Evolutionary conservation across 495 filamentous ascomycete species (phyloP).

Genomic region (Aspergillus nanangensis): DNA sequence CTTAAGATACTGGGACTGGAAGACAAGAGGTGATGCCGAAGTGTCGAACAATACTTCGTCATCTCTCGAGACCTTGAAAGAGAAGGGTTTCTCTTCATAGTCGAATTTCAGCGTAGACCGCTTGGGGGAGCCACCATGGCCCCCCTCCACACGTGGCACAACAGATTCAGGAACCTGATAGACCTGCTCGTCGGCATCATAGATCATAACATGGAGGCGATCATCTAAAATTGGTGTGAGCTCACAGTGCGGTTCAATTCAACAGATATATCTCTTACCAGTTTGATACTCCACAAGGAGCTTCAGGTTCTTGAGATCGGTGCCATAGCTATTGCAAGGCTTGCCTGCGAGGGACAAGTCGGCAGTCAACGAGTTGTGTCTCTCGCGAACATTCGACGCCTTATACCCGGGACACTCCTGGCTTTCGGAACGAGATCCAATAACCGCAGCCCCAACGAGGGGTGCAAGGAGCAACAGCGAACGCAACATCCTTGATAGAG

Average conservation of each 20-base stretch:
- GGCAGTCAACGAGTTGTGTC: slow-evolving; percentile 38
- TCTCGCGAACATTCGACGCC: slow-evolving; percentile 58
- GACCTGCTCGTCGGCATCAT: slow-evolving; percentile 65
- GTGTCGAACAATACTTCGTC: slow-evolving; percentile 79
- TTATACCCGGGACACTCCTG: slow-evolving; percentile 66
- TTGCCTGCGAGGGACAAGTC: slow-evolving; percentile 63
- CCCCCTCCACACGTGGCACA: slow-evolving; percentile 53
- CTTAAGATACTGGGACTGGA: slow-evolving; percentile 74
- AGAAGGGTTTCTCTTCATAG: slow-evolving; percentile 65
- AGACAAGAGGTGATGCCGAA: slow-evolving; percentile 62
- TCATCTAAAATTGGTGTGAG: slow-evolving; percentile 49
- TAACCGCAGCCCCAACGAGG: slow-evolving; percentile 29
- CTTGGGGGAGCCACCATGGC: slow-evolving; percentile 15
- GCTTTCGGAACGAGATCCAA: slow-evolving; percentile 15
- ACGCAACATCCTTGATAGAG: slow-evolving; percentile 21
- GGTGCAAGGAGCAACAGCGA: slow-evolving; percentile 24
- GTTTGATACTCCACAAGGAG: slow-evolving; percentile 73
- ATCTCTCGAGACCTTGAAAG: slow-evolving; percentile 61
- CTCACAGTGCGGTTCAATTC: too few species aligned
- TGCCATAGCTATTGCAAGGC: slow-evolving; percentile 68
- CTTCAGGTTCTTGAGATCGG: slow-evolving; percentile 60
- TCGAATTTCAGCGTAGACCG: slow-evolving; percentile 54
- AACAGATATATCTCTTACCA: slow-evolving; percentile 40
- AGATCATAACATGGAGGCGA: slow-evolving; percentile 79
- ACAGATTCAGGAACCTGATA: slow-evolving; percentile 77